phyloP scores from a whole-genome alignment of 495 filamentous ascomycete genomes.

The Melanomma pulvis-pyrius region DNA sequence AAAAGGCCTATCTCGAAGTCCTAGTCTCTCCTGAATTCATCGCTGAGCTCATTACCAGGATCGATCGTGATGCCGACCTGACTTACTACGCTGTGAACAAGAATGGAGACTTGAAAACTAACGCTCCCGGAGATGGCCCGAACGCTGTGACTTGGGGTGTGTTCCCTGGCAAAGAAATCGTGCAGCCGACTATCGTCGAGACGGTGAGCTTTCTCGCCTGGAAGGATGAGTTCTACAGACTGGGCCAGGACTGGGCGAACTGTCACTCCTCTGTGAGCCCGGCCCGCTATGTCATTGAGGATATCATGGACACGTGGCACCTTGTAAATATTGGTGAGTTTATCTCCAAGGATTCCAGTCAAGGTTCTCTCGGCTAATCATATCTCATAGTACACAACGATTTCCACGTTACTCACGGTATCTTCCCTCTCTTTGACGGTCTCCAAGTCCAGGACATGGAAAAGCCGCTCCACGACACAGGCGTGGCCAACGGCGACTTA shows the following conservation, averaged over 20 bases:
- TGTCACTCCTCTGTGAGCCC: slow-evolving; percentile 78
- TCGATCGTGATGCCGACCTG: slow-evolving; percentile 75
- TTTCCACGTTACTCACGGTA: slow-evolving; percentile 75
- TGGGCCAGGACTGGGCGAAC: slow-evolving; percentile 91
- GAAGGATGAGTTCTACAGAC: slow-evolving; percentile 95
- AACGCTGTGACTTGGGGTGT: slow-evolving; percentile 99
- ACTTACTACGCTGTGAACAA: slow-evolving; percentile 93
- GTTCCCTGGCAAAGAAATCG: slow-evolving; percentile 97
- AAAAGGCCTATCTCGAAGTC: slow-evolving; percentile 96
- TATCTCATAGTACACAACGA: slow-evolving; percentile 83
- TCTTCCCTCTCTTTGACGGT: slow-evolving; percentile 86
- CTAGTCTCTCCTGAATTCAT: slow-evolving; percentile 79
- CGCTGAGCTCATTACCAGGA: slow-evolving; percentile 74
- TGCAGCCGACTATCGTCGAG: slow-evolving; percentile 99
- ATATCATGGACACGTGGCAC: slow-evolving; percentile 87
- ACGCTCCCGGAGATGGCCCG: slow-evolving; percentile 78
- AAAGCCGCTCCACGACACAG: slow-evolving; percentile 42
- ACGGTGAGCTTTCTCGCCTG: slow-evolving; percentile 97
- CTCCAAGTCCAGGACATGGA: slow-evolving; percentile 70
- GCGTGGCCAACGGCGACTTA: slow-evolving; percentile 15
- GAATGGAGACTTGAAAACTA: slow-evolving; percentile 78
- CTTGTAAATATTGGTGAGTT: slow-evolving; percentile 86
- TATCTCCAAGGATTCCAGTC: neutral
- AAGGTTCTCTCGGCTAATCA: slow-evolving; percentile 3
- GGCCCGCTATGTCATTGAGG: slow-evolving; percentile 79